phyloP scores from a whole-genome alignment of 75 land plant species.

The Picea glauca region DNA sequence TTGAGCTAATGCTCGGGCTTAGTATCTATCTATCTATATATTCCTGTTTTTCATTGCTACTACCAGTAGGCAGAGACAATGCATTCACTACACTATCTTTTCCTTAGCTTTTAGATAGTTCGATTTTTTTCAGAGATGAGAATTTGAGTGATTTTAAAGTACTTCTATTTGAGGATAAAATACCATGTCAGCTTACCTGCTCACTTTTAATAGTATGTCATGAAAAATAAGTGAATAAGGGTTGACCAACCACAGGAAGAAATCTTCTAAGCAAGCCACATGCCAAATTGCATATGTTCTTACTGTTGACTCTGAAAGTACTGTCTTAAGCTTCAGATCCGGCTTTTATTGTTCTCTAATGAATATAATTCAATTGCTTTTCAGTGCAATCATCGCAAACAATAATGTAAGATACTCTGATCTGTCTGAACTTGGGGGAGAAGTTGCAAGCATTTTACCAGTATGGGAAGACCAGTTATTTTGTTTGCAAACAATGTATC shows the following conservation, averaged over 20 bases:
- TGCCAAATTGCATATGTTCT: not conserved
- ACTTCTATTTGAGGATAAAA: too few relatives aligned
- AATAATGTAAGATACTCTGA: not conserved
- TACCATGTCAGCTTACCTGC: not conserved
- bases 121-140: not conserved
- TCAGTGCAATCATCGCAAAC: not conserved
- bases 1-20: too few relatives aligned
- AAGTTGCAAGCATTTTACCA: not conserved
- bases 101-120: not conserved
- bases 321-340: not conserved
- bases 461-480: not conserved
- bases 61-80: too few relatives aligned
- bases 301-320: not conserved
- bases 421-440: not conserved
- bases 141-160: too few relatives aligned
- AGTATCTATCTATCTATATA: too few relatives aligned
- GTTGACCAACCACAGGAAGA: not conserved
- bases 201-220: not conserved
- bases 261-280: not conserved
- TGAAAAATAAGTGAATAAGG: not conserved
- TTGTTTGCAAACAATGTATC: not conserved
- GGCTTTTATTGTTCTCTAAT: not conserved
- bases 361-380: not conserved
- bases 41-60: too few relatives aligned
- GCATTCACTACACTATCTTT: not conserved